Base-by-base conservation (phyloP, 805 yeast genomes). In the Saccharomycopsis schoenii region DNA sequence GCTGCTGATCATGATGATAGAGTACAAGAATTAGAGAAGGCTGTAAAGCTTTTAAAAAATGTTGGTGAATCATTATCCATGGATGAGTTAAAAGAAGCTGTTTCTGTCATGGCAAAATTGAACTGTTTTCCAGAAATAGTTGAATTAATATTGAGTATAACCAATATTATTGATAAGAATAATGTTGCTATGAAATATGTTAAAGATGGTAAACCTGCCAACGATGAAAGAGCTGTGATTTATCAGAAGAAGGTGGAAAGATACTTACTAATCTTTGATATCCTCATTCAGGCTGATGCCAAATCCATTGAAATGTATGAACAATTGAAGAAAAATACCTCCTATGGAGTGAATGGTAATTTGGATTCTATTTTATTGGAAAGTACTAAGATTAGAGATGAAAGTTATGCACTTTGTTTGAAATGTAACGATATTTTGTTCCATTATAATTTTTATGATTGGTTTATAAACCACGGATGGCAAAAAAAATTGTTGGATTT, bases 391-490 rank as follows among this genome's bases (percentile, higher is more conserved):
- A 72, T 86, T 29, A 80, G 96, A 66, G 89, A 88, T 66, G 77
- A 82, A 51, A 83, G 94, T 39, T 92, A 92, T 70, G 80, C 81
- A 9, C 79, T 86, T 17, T 89, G 94, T 60, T 83, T 91, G 67
- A 80, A 81, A 17, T 85, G 85, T 59, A 78, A 81, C 55, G 98
- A 94, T 70, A 88, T 86, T 68, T 71, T 84, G n/a, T 94, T 94
- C 79, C 99, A 94, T 66, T 90, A 85, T 73, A 88, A 89, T 65
- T 81, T 94, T 65, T 94, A 94, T 72, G 93, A 89, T 70, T 94
- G 98, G 97, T 85, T 90, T 67, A 85, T 90, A 40, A 74, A 78
- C 54, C 89, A 88, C 68, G 92, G 89, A 3, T 80, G 84, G 36
- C 85, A 89, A 63, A 94, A 87, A 60, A 82, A 88, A 64, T 75